These are phyloP conservation scores for Pharnaceum exiguum DNA, from an alignment of 148 eudicot species.

Conservation along the genomic window DNA sequence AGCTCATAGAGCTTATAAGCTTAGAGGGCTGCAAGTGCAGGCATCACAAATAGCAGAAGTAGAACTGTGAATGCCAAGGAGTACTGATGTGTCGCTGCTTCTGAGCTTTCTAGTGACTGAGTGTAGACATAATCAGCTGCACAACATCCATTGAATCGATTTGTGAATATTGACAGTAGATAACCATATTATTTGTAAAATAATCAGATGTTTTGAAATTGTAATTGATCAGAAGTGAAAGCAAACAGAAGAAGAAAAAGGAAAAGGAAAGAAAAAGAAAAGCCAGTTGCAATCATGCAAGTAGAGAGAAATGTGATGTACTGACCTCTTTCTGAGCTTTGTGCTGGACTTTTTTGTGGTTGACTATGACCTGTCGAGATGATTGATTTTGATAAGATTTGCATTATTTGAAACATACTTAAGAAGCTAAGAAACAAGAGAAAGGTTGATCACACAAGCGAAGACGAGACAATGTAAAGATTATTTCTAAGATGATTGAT, in stretches of 20 bases:
- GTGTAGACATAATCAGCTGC: slow-evolving; percentile 25
- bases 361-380: slow-evolving; percentile 11
- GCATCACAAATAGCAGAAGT: background rate
- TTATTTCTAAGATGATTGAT: too few species aligned
- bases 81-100: background rate
- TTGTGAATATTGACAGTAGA: background rate
- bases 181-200: too few species aligned
- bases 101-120: slow-evolving; percentile 10
- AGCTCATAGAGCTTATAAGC: too few species aligned
- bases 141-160: background rate
- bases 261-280: too few species aligned
- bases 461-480: too few species aligned
- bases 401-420: background rate
- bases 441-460: too few species aligned
- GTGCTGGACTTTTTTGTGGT: slow-evolving; percentile 3
- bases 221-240: too few species aligned
- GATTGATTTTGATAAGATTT: background rate
- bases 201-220: too few species aligned
- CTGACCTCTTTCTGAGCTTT: slow-evolving; percentile 15
- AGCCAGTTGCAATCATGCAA: too few species aligned
- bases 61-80: background rate
- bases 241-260: too few species aligned
- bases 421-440: background rate
- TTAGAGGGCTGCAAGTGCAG: slow-evolving; percentile 2
- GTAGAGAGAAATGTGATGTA: background rate